Base-by-base conservation (phyloP, 352 stramenopile species). In the Pythium graminicola region DNA sequence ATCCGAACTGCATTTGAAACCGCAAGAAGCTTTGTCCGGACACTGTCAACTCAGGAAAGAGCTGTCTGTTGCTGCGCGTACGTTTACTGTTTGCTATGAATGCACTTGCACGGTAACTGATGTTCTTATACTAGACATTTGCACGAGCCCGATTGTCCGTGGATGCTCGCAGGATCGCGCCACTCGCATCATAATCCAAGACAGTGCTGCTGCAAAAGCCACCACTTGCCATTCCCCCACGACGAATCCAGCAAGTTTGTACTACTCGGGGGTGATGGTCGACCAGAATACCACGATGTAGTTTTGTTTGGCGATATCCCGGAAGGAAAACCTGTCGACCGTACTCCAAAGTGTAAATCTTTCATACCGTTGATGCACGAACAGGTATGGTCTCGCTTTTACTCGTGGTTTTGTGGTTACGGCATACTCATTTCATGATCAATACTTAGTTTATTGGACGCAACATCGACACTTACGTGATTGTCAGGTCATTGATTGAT, bases 191-290 rank as follows among this genome's bases (percentile, higher is more conserved):
- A 92, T 50, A 77, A 69, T 40, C 61, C 72, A 28, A 73, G 77
- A 23, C 64, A 80, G 23, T 92, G 81, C 46, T 92, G 81, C 50
- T 92, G 81, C 62, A 92, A 89, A 33, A 72, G 72, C 0, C 62
- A 85, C 4, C 50, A 59, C 17, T 58, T 91, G 16, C 59, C 74
- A 35, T 91, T 86, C 41, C 81, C 81, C 1, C 81, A 92, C 41
- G 81, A 92, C 45, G 81, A 92, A 45, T 89, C 78, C 16, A 88
- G 76, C 64, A 92, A 92, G 33, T 92, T 92, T 43, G 24, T 92
- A 13, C 49, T 92, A 5, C 50, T 89, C 3, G 77, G 75, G 22
- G 62, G 57, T 3, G 60, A 69, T 38, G 65, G 69, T 4, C 31
- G 36, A 29, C 33, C 59, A 13, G 40, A 69, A 7, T 56, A 65